Evolutionary conservation across 768 basidiomycete genomes (phyloP), one percentile per base, ranked within the genome.

Genomic region (Mycena belliarum): DNA sequence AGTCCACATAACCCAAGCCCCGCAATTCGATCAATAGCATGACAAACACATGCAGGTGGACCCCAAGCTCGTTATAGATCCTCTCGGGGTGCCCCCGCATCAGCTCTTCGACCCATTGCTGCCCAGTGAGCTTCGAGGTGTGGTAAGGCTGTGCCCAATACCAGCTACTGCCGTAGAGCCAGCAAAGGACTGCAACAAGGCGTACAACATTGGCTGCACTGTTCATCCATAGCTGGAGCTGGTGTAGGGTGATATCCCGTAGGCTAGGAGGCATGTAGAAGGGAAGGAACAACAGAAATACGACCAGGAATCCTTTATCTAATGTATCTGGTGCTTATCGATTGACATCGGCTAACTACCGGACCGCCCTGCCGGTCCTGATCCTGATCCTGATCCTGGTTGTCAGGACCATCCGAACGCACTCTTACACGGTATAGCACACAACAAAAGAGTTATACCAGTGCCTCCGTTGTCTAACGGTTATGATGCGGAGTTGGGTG

Each of bases 21-120:
- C 35, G 49, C 46, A 63, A 52, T 33, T 57, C 35, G 2, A 49
- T 51, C 18, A 60, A 21, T 23, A 67, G 52, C 4, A 23, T 21
- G n/a, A 49, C 48, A 60, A 67, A 66, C 7, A 67, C 63, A 54
- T 60, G 64, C 15, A 50, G 48, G 32, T 60, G 56, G 6, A 64
- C 60, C 2, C 66, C 65, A 5, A 67, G 63, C 47, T 59, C 57
- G 25, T 42, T 29, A 50, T 60, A 61, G n/a, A 66, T 66, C 24
- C 58, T 53, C 15, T 54, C 53, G 1, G 49, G 61, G 57, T 65
- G 65, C 26, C 66, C 63, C 14, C 24, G 6, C 18, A 65, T 50
- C 21, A 66, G 61, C 45, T 66, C 65, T 10, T 63, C 37, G 11
- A 66, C 52, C 65, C 65, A 66, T 4, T 15, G 33, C 29, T 60